Conservation (phyloP, 306 rosid genomes). For the Astragalus glycyphyllos region DNA sequence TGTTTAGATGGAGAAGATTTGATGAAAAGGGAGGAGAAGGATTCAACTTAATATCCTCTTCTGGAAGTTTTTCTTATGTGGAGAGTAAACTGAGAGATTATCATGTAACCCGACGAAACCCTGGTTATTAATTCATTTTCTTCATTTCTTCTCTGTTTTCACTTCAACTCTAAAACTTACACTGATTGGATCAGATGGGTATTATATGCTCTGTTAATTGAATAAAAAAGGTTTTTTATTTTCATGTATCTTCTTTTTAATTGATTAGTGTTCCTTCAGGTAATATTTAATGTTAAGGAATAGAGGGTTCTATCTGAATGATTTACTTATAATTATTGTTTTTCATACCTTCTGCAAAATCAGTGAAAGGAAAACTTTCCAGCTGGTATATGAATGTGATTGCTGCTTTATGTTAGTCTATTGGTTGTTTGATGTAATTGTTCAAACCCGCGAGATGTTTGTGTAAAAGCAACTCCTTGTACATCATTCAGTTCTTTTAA, state of each 20-base stretch:
- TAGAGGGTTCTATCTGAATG: constrained; percentile 18
- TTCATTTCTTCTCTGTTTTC: background rate
- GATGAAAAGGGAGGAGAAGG: too few relatives aligned
- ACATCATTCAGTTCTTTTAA: constrained; percentile 5
- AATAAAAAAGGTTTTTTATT: background rate
- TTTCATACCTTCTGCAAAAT: constrained; percentile 19
- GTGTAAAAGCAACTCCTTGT: constrained; percentile 22
- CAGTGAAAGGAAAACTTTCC: constrained; percentile 27
- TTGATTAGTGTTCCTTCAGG: constrained; percentile 24
- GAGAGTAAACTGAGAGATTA: constrained; percentile 21
- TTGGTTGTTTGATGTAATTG: constrained; percentile 16
- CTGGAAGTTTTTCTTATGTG: background rate
- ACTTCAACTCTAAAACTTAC: background rate
- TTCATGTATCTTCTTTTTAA: background rate
- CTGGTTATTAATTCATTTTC: background rate
- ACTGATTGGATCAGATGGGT: constrained; percentile 19
- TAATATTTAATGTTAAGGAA: constrained; percentile 30
- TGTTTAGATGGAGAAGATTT: too few relatives aligned
- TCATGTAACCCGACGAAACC: background rate
- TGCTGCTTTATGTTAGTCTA: constrained; percentile 25
- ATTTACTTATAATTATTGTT: constrained; percentile 19
- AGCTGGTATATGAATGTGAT: constrained; percentile 21
- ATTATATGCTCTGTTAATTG: constrained; percentile 9
- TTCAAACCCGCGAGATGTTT: constrained; percentile 25
- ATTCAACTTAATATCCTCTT: constrained; percentile 7